These are phyloP conservation scores for Kwoniella europaea DNA, from an alignment of 768 basidiomycete species.

Conservation along the genomic window DNA sequence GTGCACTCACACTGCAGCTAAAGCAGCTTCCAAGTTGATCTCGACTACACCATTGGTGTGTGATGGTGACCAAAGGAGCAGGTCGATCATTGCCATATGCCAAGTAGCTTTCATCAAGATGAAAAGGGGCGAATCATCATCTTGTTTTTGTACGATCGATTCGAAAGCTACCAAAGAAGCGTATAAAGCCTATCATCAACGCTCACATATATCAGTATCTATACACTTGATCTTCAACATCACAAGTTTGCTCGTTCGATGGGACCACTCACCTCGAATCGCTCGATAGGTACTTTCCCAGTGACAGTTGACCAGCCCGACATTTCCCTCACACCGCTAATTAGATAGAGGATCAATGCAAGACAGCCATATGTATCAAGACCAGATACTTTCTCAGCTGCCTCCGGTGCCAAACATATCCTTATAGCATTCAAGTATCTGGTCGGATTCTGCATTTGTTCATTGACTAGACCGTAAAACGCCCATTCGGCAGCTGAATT, in stretches of 20 bases:
- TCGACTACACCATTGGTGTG: slow-evolving; percentile 47
- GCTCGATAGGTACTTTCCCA: slow-evolving; percentile 31
- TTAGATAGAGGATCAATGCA: not conserved
- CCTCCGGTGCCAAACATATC: not conserved
- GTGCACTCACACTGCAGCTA: slow-evolving; percentile 44
- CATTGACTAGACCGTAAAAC: not conserved
- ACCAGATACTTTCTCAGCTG: not conserved
- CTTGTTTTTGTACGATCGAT: slow-evolving; percentile 3
- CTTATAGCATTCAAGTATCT: not conserved
- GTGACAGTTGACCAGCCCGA: slow-evolving; percentile 50
- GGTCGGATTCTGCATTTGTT: not conserved
- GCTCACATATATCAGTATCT: too few species aligned
- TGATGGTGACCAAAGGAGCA: slow-evolving; percentile 39
- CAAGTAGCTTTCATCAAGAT: slow-evolving; percentile 27
- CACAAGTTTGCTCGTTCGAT: too few species aligned
- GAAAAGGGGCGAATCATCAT: not conserved
- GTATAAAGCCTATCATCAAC: slow-evolving; percentile 9
- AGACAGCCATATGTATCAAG: slow-evolving; percentile 5
- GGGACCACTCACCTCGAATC: slow-evolving; percentile 38
- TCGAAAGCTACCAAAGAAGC: slow-evolving; percentile 7
- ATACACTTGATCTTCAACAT: too few species aligned
- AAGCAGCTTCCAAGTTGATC: slow-evolving; percentile 36
- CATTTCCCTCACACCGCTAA: slow-evolving; percentile 35
- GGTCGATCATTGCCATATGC: slow-evolving; percentile 43
- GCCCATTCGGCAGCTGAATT: slow-evolving; percentile 33